A percentile compares a stretch with the other conserved stretches of the same genome.
Conservation (phyloP, 179 eudicot genomes). For the Drosera spatulata region DNA sequence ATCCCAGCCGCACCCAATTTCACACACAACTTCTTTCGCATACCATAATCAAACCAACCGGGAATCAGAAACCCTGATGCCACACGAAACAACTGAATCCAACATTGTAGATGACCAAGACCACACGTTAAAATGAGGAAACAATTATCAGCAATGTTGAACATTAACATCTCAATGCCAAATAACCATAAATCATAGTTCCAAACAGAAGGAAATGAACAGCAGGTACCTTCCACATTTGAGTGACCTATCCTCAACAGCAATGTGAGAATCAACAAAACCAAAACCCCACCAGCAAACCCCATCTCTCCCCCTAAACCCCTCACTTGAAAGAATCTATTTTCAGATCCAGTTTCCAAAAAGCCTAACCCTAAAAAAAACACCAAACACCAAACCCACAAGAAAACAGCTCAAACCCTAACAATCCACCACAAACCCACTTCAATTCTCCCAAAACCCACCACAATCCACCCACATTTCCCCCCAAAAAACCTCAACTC, state of each 20-base stretch:
- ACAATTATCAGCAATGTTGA: background rate
- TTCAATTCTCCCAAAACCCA: no score
- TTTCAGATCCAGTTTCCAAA: constrained; percentile 1
- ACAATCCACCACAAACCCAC: no score
- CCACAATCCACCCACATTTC: no score
- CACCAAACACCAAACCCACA: background rate
- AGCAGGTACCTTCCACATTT: constrained; percentile 46
- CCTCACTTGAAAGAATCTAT: constrained; percentile 4
- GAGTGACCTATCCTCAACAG: constrained; percentile 21
- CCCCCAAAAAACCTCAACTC: no score
- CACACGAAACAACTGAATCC: background rate
- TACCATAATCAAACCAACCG: no score
- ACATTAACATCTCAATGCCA: background rate
- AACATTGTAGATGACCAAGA: no score
- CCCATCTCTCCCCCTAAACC: constrained; percentile 13
- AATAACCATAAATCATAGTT: background rate
- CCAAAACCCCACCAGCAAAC: background rate
- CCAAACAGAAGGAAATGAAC: background rate
- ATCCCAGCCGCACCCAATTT: no score
- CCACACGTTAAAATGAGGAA: no score
- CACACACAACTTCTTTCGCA: no score
- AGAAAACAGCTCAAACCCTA: background rate
- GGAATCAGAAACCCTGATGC: background rate
- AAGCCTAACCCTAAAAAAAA: background rate
- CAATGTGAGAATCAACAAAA: constrained; percentile 16